Percentiles rank a stretch among this genome's conserved stretches.
Conservation (phyloP, 768 basidiomycete species). For the Lyophyllum shimeji region DNA sequence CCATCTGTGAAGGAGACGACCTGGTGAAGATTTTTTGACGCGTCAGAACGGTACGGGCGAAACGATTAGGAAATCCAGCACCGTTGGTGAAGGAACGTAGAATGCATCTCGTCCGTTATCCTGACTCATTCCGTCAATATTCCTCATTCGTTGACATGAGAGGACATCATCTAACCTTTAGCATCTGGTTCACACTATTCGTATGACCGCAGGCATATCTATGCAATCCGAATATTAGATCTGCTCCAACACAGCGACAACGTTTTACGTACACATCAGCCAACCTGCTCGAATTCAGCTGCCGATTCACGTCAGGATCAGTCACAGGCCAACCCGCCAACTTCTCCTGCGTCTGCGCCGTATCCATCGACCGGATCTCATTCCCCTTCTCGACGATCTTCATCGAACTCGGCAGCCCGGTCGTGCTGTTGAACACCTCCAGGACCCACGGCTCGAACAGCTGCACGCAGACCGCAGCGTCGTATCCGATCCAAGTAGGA, state of each 20-base stretch:
- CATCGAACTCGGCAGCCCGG: conserved; percentile 27
- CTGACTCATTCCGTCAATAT: conserved; percentile 13
- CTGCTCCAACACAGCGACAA: neutral
- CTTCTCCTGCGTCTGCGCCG: conserved; percentile 17
- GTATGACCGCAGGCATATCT: conserved; percentile 33
- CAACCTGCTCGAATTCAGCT: conserved; percentile 29
- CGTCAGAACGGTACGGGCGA: neutral
- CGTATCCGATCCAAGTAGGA: conserved; percentile 35
- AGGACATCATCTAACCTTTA: conserved; percentile 24
- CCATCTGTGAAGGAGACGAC: conserved; percentile 37
- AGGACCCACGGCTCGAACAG: conserved; percentile 42
- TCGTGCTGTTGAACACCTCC: conserved; percentile 34
- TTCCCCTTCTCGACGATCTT: conserved; percentile 32
- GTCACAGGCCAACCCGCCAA: conserved; percentile 19
- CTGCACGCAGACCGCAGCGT: conserved; percentile 38
- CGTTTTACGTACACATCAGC: conserved; percentile 20
- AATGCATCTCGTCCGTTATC: conserved; percentile 38
- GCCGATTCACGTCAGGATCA: conserved; percentile 19
- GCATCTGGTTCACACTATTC: conserved; percentile 36
- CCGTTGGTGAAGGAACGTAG: conserved; percentile 43
- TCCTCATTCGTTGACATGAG: neutral
- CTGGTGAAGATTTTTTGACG: conserved; percentile 16
- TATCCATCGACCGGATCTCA: conserved; percentile 20
- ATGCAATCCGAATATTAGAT: neutral
- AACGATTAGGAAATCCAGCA: conserved; percentile 9